Evolutionary conservation across 208 protist genomes (phyloP).

Genomic region (Angomonas desouzai): DNA sequence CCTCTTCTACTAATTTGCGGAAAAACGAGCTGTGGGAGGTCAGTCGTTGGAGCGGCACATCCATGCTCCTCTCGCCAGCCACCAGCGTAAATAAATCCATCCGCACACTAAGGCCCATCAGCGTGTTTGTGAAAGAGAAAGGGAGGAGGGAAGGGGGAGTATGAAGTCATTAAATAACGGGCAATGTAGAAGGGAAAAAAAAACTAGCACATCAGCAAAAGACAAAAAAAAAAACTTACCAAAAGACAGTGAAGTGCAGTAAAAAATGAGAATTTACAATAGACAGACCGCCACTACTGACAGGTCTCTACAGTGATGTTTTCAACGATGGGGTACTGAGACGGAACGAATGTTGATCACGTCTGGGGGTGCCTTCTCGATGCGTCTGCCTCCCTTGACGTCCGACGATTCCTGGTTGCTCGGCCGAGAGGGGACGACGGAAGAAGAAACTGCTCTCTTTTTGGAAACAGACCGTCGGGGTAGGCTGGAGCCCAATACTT

Average conservation of each 20-base stretch:
- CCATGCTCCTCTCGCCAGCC: not conserved
- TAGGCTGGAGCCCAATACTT: not conserved
- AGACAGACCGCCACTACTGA: not conserved
- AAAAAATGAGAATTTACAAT: conserved; percentile 7
- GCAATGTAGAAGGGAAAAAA: conserved; percentile 12
- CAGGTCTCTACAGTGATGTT: not conserved
- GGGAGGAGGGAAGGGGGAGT: conserved; percentile 5
- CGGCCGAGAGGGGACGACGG: not conserved
- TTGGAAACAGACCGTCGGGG: not conserved
- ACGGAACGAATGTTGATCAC: conserved; percentile 3
- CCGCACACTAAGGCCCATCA: too few species aligned
- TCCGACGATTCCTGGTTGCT: not conserved
- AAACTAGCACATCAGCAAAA: not conserved
- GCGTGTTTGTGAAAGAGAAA: too few species aligned
- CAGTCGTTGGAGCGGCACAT: not conserved
- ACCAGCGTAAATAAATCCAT: not conserved
- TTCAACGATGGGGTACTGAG: not conserved
- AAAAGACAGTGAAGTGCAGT: not conserved
- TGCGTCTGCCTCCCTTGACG: not conserved
- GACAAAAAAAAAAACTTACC: not conserved
- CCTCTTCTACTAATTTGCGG: conserved; percentile 1
- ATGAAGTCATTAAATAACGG: too few species aligned
- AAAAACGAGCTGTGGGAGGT: conserved; percentile 5
- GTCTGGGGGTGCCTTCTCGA: conserved; percentile 4
- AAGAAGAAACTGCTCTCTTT: not conserved